These are phyloP conservation scores for Dryas drummondii DNA, from an alignment of 306 rosid genomes.

Conservation along the genomic window DNA sequence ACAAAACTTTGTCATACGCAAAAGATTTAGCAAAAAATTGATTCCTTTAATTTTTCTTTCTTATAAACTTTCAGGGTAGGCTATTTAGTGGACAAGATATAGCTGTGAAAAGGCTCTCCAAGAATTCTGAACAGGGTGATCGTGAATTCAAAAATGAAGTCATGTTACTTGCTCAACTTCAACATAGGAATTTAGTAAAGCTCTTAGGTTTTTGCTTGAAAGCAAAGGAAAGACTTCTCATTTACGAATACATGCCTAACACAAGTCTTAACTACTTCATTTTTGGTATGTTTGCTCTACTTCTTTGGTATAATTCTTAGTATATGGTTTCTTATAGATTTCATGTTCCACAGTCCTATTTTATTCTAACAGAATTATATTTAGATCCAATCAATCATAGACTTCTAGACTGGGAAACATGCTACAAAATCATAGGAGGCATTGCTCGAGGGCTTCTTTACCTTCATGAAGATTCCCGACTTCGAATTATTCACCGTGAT, in stretches of 20 bases:
- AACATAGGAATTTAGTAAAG: constrained; percentile 6
- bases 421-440: not conserved
- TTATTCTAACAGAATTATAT: not conserved
- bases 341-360: no score
- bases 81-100: not conserved
- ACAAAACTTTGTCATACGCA: no score
- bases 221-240: not conserved
- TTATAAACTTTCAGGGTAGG: no score
- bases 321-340: no score
- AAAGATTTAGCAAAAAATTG: no score
- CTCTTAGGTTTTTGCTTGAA: not conserved
- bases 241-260: not conserved
- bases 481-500: not conserved
- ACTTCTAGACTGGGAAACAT: not conserved
- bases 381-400: not conserved
- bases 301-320: not conserved
- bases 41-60: no score
- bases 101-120: not conserved
- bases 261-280: not conserved
- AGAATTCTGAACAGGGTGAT: not conserved
- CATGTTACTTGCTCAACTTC: constrained; percentile 9
- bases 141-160: not conserved
- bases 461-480: constrained; percentile 5
- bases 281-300: not conserved
- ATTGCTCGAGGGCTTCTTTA: not conserved